Conservation (phyloP, 225 moss, liverwort and hornwort species). For the Antitrichia curtipendula region DNA sequence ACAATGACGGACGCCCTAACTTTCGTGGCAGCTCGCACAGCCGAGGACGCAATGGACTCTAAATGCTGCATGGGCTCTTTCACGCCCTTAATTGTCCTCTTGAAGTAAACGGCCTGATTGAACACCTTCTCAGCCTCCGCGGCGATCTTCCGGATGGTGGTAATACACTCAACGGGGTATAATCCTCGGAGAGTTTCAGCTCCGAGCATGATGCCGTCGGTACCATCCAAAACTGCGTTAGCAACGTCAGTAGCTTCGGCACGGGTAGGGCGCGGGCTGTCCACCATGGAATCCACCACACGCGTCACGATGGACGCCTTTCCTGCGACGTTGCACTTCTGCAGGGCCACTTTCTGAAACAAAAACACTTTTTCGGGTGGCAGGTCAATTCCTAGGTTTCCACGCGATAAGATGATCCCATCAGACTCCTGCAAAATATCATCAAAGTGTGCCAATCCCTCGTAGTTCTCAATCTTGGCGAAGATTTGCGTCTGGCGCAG, state of each 20-base stretch:
- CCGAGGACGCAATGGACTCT: slow-evolving; percentile 87
- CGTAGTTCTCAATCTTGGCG: slow-evolving; percentile 49
- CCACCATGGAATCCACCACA: slow-evolving; percentile 92
- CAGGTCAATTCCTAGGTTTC: slow-evolving; percentile 81
- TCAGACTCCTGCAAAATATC: slow-evolving; percentile 74
- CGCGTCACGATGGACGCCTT: slow-evolving; percentile 83
- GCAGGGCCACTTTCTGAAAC: slow-evolving; percentile 81
- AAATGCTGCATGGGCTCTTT: slow-evolving; percentile 87
- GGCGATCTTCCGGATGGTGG: slow-evolving; percentile 67
- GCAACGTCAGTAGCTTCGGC: slow-evolving; percentile 94
- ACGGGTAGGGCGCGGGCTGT: slow-evolving; percentile 84
- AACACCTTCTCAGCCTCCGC: slow-evolving; percentile 98
- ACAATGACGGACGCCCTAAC: slow-evolving; percentile 61
- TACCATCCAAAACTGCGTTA: slow-evolving; percentile 85
- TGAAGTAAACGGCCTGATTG: slow-evolving; percentile 81
- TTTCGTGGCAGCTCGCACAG: slow-evolving; percentile 52
- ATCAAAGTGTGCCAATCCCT: slow-evolving; percentile 79
- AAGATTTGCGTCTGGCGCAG: slow-evolving; percentile 44
- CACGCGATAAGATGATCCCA: slow-evolving; percentile 83
- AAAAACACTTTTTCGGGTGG: slow-evolving; percentile 89
- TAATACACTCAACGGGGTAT: slow-evolving; percentile 77
- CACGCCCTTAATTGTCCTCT: slow-evolving; percentile 60
- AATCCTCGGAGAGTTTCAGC: slow-evolving; percentile 77
- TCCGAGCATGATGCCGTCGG: slow-evolving; percentile 79
- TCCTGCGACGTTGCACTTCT: slow-evolving; percentile 81